Percentiles rank a stretch among this genome's conserved stretches.
Conservation (phyloP, 2,329 filamentous ascomycete genomes). For the Aspergillus sp. region DNA sequence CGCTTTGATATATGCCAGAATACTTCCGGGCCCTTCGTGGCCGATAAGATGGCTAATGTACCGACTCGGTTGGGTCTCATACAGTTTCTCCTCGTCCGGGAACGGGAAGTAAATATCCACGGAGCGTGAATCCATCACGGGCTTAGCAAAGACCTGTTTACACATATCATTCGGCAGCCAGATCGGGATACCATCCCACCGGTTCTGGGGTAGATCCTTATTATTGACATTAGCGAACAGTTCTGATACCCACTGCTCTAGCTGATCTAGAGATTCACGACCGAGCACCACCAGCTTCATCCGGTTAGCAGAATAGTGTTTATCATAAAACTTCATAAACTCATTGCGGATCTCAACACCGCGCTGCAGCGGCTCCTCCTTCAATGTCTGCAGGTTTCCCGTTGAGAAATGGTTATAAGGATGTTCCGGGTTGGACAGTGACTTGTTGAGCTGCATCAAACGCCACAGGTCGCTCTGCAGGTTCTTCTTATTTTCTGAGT, state of each 20-base stretch:
- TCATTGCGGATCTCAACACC: constrained; percentile 84
- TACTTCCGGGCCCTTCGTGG: constrained; percentile 88
- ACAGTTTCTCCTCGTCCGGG: constrained; percentile 77
- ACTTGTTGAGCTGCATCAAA: constrained; percentile 82
- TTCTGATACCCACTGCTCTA: constrained; percentile 81
- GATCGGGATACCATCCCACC: constrained; percentile 65
- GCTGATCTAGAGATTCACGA: constrained; percentile 74
- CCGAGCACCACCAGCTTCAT: constrained; percentile 92
- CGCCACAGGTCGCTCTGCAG: constrained; percentile 88
- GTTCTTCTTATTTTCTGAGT: constrained; percentile 98
- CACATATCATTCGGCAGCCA: constrained; percentile 61
- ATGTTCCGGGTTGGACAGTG: constrained; percentile 80
- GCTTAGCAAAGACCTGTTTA: constrained; percentile 81
- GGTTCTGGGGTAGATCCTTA: constrained; percentile 69
- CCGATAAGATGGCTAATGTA: constrained; percentile 89
- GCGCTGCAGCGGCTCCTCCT: constrained; percentile 73
- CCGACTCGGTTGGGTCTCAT: constrained; percentile 76
- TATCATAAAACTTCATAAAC: constrained; percentile 88
- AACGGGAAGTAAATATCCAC: constrained; percentile 82
- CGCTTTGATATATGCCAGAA: constrained; percentile 83
- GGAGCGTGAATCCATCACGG: constrained; percentile 82
- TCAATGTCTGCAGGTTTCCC: constrained; percentile 81
- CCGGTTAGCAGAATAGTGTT: constrained; percentile 86
- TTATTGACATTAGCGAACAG: constrained; percentile 80
- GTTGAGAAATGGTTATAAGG: constrained; percentile 92